These are phyloP conservation scores for Nothophytophthora sp. DNA, from an alignment of 352 stramenopile species.

Conservation along the genomic window DNA sequence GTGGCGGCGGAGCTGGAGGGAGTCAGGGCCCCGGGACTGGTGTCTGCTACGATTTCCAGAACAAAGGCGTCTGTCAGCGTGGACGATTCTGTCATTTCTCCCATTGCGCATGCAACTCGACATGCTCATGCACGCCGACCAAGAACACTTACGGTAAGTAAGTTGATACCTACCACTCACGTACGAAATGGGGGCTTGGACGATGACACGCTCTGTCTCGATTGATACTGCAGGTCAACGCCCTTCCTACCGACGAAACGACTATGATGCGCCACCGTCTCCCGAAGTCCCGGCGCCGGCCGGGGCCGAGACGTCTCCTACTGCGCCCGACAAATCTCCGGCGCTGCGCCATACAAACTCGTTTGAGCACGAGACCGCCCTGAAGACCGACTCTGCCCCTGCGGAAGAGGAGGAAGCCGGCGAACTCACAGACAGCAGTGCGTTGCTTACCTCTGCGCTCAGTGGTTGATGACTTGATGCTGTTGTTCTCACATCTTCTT, in stretches of 20 bases:
- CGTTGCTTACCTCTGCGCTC: constrained; percentile 2
- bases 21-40: constrained; percentile 56
- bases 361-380: constrained; percentile 48
- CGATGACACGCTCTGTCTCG: constrained; percentile 13
- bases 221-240: constrained; percentile 54
- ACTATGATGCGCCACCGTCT: constrained; percentile 79
- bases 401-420: constrained; percentile 71
- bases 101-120: constrained; percentile 87
- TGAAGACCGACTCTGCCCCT: constrained; percentile 27
- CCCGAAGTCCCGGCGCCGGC: constrained; percentile 37
- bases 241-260: constrained; percentile 77
- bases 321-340: constrained; percentile 43
- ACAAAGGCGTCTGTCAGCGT: constrained; percentile 86
- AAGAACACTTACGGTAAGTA: constrained; percentile 85
- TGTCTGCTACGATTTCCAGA: constrained; percentile 90
- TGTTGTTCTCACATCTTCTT: constrained; percentile 2
- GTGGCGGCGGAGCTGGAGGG: constrained; percentile 28
- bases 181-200: background rate
- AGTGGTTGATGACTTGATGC: background rate
- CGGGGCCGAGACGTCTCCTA: constrained; percentile 22
- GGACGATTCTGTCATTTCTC: constrained; percentile 87
- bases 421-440: constrained; percentile 67
- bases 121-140: constrained; percentile 73
- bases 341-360: constrained; percentile 35
- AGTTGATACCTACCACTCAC: background rate